Evolutionary conservation across 768 basidiomycete genomes (phyloP), one percentile per base, ranked within the genome.

Genomic region (Chlorophyllum brunneum): DNA sequence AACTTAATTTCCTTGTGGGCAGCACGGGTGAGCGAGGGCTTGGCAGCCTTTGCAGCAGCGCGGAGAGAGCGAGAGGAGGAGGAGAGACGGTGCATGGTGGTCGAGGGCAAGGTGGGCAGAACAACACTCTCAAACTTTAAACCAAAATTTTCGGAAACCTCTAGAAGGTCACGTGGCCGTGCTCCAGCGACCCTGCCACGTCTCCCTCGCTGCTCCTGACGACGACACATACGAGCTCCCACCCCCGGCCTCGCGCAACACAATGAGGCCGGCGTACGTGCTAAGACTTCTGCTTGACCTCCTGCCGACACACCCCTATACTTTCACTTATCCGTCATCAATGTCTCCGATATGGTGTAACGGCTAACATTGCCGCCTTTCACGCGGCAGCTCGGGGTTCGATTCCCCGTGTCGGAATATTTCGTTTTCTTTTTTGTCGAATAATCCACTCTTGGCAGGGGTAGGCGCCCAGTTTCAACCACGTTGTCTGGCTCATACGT

Each of bases 1-100:
- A 98, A 98, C 73, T 88, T 87, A 69, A 98, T 90, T 69, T 97
- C 94, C 81, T 97, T 97, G 81, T 95, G 91, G 15, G 83, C 88
- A 55, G 86, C 85, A 52, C 91, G 85, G 24, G 72, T 67, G 20
- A 83, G 61, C 9, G 77, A 59, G 54, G 83, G 79, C 63, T 77
- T 77, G 10, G 74, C 68, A 22, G 78, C 75, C 63, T 80, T 81
- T 40, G 76, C 70, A 29, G 83, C 83, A 46, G 78, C 82, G 62
- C 85, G 86, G 63, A 86, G 75, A 60, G 83, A 79, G 62, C 79
- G 70, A 11, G 86, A 78, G 24, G 89, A 87, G 48, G 80, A 73
- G 63, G 86, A 83, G 66, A 90, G 73, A 64, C 82, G 81, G 71
- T 90, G 86, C 88, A 90, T 89, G 70, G 64, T 68, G 58, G 55